A percentile compares a stretch with the other conserved stretches of the same genome.
phyloP scores from a whole-genome alignment of 352 stramenopile species.

The Phytophthora podocarpi region DNA sequence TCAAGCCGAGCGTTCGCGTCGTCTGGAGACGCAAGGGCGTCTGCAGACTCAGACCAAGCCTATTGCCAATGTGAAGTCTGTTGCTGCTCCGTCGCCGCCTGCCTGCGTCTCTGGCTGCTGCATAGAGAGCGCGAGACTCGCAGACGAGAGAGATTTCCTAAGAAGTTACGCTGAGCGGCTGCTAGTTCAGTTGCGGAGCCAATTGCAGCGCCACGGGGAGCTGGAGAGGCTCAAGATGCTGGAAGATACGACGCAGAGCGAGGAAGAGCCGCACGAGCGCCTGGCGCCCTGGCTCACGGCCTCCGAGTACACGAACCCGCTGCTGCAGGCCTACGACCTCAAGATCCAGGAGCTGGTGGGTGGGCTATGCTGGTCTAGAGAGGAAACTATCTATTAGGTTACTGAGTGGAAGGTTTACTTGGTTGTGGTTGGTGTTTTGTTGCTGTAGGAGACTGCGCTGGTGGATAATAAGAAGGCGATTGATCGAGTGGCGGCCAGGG shows the following conservation, averaged over 20 bases:
- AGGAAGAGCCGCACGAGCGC: slow-evolving; percentile 5
- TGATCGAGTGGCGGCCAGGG: slow-evolving; percentile 51
- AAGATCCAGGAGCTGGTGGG: slow-evolving; percentile 79
- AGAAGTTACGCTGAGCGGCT: slow-evolving; percentile 70
- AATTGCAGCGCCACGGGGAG: slow-evolving; percentile 74
- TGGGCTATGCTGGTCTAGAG: not conserved
- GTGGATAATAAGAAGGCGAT: slow-evolving; percentile 67
- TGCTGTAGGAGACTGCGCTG: slow-evolving; percentile 45
- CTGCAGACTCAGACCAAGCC: not conserved
- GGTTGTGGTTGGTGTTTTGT: too few relatives aligned
- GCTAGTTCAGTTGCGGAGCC: slow-evolving; percentile 56
- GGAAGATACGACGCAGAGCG: slow-evolving; percentile 36
- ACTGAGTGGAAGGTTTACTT: not conserved
- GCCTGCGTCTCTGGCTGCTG: slow-evolving; percentile 32
- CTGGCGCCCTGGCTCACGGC: slow-evolving; percentile 70
- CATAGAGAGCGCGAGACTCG: slow-evolving; percentile 48
- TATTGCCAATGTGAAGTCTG: not conserved
- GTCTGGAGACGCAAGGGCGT: slow-evolving; percentile 36
- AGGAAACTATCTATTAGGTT: not conserved
- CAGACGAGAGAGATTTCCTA: slow-evolving; percentile 72
- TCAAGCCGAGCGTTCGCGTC: slow-evolving; percentile 41
- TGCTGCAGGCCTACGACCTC: slow-evolving; percentile 79
- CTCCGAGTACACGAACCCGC: slow-evolving; percentile 72
- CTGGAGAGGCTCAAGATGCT: slow-evolving; percentile 72
- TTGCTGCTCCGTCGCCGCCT: not conserved